Conservation (phyloP, 306 rosid species). For the Hylodesmum podocarpum region DNA sequence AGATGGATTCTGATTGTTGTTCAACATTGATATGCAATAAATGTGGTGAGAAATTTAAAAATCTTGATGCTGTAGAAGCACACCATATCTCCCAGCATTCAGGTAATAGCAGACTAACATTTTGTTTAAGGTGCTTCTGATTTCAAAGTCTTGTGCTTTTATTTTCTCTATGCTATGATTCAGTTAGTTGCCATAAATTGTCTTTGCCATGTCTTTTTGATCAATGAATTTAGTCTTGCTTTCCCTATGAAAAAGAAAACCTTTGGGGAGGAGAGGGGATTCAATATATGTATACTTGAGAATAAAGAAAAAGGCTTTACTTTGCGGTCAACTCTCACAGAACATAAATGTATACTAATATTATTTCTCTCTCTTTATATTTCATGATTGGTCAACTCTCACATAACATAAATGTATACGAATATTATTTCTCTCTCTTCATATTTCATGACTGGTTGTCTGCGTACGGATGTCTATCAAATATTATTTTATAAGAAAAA, state of each 20-base stretch:
- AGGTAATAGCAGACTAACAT: constrained; percentile 36
- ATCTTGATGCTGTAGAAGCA: constrained; percentile 38
- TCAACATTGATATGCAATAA: constrained; percentile 31
- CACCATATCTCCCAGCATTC: constrained; percentile 45
- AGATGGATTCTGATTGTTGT: constrained; percentile 20
- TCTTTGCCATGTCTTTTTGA: not conserved
- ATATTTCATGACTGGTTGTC: too few relatives aligned
- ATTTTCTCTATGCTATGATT: not conserved
- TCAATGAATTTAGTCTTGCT: not conserved
- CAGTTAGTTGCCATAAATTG: not conserved
- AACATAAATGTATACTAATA: too few relatives aligned
- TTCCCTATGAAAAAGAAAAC: not conserved
- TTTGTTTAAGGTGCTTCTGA: constrained; percentile 14
- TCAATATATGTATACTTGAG: not conserved
- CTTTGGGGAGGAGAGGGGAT: not conserved
- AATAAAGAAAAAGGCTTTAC: too few relatives aligned
- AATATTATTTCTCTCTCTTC: too few relatives aligned
- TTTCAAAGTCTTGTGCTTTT: not conserved
- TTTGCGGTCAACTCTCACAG: too few relatives aligned
- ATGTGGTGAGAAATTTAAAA: constrained; percentile 41
- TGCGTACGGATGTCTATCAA: too few relatives aligned
- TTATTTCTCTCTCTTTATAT: too few relatives aligned
- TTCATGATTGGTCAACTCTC: too few relatives aligned
- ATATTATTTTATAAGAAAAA: too few relatives aligned
- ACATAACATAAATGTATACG: too few relatives aligned